Evolutionary conservation across 768 basidiomycete species (phyloP).

Genomic region (Cantharellus anzutake): DNA sequence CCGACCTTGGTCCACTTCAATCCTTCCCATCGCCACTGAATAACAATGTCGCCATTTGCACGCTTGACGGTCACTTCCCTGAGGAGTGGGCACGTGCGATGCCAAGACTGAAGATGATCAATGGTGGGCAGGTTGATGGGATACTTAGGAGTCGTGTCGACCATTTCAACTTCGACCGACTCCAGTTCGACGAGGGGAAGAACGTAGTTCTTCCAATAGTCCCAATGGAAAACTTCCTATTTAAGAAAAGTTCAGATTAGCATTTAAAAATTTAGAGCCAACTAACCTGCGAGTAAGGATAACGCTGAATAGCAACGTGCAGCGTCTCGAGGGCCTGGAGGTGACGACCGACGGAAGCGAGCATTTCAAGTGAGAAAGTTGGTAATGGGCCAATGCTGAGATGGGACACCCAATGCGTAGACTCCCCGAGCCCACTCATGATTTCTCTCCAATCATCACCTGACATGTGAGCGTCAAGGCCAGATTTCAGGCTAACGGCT

Average conservation of each 20-base stretch:
- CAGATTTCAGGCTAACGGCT: background rate
- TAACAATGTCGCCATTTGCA: background rate
- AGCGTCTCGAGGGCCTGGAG: background rate
- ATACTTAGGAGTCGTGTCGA: background rate
- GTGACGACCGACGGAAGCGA: background rate
- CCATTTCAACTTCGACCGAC: background rate
- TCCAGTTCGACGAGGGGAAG: background rate
- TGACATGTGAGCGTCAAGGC: background rate
- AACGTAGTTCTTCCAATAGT: constrained; percentile 1
- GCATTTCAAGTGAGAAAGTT: background rate
- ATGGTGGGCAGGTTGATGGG: background rate
- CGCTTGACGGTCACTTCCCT: background rate
- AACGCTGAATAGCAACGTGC: background rate
- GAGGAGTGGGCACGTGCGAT: background rate
- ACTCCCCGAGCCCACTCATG: background rate
- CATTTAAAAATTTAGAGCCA: background rate
- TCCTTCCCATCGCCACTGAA: too few species aligned
- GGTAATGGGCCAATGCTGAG: background rate
- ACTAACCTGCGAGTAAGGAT: background rate
- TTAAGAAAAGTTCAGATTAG: background rate
- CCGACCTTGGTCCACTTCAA: too few species aligned
- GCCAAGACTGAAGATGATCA: background rate
- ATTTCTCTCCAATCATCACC: background rate
- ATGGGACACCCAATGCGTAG: background rate
- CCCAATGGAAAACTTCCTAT: background rate